phyloP scores from a whole-genome alignment of 768 basidiomycete species.

The Pisolithus tinctorius region DNA sequence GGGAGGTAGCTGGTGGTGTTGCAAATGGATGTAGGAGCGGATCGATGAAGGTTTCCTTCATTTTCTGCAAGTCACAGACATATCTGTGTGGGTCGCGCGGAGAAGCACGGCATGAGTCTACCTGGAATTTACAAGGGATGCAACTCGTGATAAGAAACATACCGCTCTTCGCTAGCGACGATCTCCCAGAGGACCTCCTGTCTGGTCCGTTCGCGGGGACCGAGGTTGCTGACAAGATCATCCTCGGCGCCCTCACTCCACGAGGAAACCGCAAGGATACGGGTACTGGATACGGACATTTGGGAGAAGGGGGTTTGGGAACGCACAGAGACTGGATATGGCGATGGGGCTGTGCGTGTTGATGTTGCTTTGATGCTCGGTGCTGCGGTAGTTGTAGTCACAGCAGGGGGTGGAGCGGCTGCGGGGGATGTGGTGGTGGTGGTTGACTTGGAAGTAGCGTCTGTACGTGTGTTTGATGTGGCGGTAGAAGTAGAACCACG shows the following conservation, averaged over 20 bases:
- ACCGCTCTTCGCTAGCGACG: slow-evolving; percentile 93
- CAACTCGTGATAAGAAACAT: slow-evolving; percentile 15
- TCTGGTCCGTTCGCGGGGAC: slow-evolving; percentile 88
- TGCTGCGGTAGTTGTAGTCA: slow-evolving; percentile 51
- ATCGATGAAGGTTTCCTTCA: slow-evolving; percentile 92
- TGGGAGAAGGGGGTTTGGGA: slow-evolving; percentile 80
- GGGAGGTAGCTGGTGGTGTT: slow-evolving; percentile 34
- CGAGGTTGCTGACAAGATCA: slow-evolving; percentile 87
- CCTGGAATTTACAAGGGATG: neutral
- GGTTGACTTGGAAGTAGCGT: slow-evolving; percentile 41
- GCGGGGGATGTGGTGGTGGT: slow-evolving; percentile 47
- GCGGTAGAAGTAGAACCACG: slow-evolving; percentile 61
- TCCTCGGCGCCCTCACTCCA: slow-evolving; percentile 96
- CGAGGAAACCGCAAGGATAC: slow-evolving; percentile 69
- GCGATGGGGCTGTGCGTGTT: slow-evolving; percentile 58
- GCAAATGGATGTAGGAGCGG: slow-evolving; percentile 81
- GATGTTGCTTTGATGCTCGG: slow-evolving; percentile 49
- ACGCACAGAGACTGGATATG: slow-evolving; percentile 64
- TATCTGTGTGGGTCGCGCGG: slow-evolving; percentile 49
- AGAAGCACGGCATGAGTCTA: neutral
- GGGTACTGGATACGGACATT: slow-evolving; percentile 63
- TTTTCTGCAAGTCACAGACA: slow-evolving; percentile 80
- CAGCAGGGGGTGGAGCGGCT: slow-evolving; percentile 36
- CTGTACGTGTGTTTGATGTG: slow-evolving; percentile 56
- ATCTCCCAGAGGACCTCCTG: slow-evolving; percentile 98